Evolutionary conservation across 2,329 filamentous ascomycete species (phyloP).

Genomic region (Monilinia fructigena): DNA sequence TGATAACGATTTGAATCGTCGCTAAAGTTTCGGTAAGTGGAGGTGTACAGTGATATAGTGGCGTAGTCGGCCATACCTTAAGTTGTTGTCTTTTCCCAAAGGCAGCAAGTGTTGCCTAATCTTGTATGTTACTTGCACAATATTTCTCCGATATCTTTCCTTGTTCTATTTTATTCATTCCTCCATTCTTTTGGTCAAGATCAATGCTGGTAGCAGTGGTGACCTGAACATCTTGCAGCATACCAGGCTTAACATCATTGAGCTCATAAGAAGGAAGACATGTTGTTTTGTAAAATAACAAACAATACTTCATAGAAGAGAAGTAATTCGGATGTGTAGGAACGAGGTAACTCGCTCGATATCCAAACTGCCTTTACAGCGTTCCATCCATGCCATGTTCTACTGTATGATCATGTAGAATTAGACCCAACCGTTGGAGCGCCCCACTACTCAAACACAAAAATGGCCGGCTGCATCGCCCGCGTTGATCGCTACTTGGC

Average conservation of each 20-base stretch:
- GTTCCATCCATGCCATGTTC: no score
- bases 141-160: constrained; percentile 1
- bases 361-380: no score
- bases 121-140: constrained; percentile 1
- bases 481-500: not conserved
- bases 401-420: no score
- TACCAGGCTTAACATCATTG: not conserved
- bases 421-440: no score
- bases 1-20: no score
- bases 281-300: not conserved
- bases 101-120: constrained; percentile 22
- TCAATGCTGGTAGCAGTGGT: not conserved
- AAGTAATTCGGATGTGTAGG: no score
- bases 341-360: no score
- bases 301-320: no score
- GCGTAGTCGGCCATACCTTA: constrained; percentile 7
- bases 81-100: constrained; percentile 25
- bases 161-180: not conserved
- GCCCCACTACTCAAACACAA: not conserved
- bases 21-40: no score
- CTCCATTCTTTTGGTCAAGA: not conserved
- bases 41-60: not conserved
- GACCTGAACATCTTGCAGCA: not conserved
- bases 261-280: constrained; percentile 5
- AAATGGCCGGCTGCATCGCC: not conserved